Evolutionary conservation across 2,329 filamentous ascomycete species (phyloP).

Genomic region (Camptophora hylomeconis): DNA sequence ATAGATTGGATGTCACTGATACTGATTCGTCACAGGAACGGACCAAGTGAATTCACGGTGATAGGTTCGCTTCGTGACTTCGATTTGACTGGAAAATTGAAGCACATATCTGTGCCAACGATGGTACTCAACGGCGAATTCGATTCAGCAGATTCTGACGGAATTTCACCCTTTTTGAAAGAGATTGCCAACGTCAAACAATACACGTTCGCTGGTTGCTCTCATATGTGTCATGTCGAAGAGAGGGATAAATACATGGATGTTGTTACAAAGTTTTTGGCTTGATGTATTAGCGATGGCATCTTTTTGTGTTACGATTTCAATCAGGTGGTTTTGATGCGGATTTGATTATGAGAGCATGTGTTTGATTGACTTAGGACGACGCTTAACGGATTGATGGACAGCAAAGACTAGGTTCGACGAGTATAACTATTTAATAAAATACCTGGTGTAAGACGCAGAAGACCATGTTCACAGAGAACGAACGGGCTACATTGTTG

Average conservation of each 20-base stretch:
- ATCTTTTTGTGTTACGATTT: no score
- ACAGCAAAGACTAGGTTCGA: no score
- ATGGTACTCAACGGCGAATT: conserved; percentile 32
- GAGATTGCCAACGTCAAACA: conserved; percentile 28
- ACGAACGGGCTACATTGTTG: no score
- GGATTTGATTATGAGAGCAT: no score
- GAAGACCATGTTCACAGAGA: no score
- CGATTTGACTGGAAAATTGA: conserved; percentile 22
- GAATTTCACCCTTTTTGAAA: conserved; percentile 11
- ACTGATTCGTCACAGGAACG: conserved; percentile 19
- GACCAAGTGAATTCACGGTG: conserved; percentile 26
- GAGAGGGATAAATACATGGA: conserved; percentile 24
- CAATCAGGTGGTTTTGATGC: no score
- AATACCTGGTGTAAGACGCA: no score
- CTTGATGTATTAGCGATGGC: no score
- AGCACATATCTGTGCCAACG: conserved; percentile 26
- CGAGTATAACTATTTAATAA: no score
- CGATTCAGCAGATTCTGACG: conserved; percentile 10
- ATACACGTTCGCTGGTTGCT: conserved; percentile 20
- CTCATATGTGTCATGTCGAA: conserved; percentile 24
- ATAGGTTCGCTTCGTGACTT: conserved; percentile 29
- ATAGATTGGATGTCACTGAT: neutral
- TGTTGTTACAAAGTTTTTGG: conserved; percentile 24
- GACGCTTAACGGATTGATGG: no score
- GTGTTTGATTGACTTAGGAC: no score